phyloP scores from a whole-genome alignment of 768 basidiomycete genomes.

The Termitomyces titanicus region DNA sequence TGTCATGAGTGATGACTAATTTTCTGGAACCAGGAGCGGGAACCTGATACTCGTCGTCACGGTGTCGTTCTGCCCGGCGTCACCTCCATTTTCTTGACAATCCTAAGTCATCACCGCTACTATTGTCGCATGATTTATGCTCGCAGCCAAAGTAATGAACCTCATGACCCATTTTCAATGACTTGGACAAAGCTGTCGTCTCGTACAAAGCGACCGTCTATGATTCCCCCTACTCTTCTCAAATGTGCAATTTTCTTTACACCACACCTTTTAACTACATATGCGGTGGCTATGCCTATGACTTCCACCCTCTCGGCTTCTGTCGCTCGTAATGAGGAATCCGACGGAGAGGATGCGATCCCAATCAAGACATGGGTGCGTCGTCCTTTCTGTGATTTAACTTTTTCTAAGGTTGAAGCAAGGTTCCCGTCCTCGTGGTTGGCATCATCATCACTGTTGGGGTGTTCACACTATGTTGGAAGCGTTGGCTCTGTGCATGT shows the following conservation, averaged over 20 bases:
- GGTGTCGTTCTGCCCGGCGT: conserved; percentile 1
- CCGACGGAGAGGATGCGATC: neutral
- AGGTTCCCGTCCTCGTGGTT: conserved; percentile 16
- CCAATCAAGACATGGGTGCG: conserved; percentile 15
- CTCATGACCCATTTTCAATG: neutral
- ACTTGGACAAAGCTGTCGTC: neutral
- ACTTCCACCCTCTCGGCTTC: neutral
- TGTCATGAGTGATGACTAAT: conserved; percentile 5
- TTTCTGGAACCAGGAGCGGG: neutral
- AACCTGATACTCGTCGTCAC: neutral
- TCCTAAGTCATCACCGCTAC: neutral
- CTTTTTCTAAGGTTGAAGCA: neutral
- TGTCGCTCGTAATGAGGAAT: neutral
- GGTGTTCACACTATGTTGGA: conserved; percentile 4
- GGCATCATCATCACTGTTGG: neutral
- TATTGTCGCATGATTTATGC: neutral
- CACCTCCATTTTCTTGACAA: conserved; percentile 1
- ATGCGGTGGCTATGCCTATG: conserved; percentile 13
- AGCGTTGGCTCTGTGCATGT: neutral
- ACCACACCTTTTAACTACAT: neutral
- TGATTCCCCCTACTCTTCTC: neutral
- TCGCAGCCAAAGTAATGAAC: conserved; percentile 2
- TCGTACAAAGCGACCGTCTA: neutral
- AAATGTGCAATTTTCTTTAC: conserved; percentile 4
- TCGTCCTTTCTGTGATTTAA: neutral